These are phyloP conservation scores for Pythium guiyangense DNA, from an alignment of 352 stramenopile species.

Conservation along the genomic window DNA sequence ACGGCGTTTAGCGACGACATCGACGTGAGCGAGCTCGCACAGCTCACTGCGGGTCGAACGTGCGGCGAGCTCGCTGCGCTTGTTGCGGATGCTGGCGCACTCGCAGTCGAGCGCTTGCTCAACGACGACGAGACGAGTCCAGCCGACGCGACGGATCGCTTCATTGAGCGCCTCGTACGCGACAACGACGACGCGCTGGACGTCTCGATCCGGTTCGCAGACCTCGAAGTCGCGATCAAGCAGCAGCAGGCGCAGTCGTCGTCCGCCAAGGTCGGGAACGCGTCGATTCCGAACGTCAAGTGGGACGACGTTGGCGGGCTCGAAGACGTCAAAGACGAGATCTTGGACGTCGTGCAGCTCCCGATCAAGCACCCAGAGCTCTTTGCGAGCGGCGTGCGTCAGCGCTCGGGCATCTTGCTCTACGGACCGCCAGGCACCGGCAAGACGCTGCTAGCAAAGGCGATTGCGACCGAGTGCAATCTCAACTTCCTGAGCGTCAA, in stretches of 20 bases:
- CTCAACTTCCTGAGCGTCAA: constrained; percentile 97
- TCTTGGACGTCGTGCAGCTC: constrained; percentile 87
- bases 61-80: constrained; percentile 70
- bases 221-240: constrained; percentile 57
- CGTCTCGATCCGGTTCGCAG: constrained; percentile 31
- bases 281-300: constrained; percentile 92
- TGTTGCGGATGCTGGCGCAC: constrained; percentile 49
- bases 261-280: constrained; percentile 53
- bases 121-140: constrained; percentile 6
- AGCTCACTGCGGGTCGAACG: constrained; percentile 66
- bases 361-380: constrained; percentile 82
- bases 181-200: constrained; percentile 15
- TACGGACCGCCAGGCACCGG: constrained; percentile 87
- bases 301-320: constrained; percentile 98
- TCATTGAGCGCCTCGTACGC: constrained; percentile 13
- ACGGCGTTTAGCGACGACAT: constrained; percentile 40
- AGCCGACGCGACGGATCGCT: neutral
- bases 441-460: constrained; percentile 95
- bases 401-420: constrained; percentile 78
- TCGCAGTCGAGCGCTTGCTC: constrained; percentile 46
- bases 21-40: constrained; percentile 50
- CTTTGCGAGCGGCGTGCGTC: constrained; percentile 69
- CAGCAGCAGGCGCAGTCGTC: constrained; percentile 66
- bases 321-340: constrained; percentile 98
- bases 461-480: constrained; percentile 94